These are phyloP conservation scores for Aleurites moluccanus DNA, from an alignment of 441 rosid species.

Conservation along the genomic window DNA sequence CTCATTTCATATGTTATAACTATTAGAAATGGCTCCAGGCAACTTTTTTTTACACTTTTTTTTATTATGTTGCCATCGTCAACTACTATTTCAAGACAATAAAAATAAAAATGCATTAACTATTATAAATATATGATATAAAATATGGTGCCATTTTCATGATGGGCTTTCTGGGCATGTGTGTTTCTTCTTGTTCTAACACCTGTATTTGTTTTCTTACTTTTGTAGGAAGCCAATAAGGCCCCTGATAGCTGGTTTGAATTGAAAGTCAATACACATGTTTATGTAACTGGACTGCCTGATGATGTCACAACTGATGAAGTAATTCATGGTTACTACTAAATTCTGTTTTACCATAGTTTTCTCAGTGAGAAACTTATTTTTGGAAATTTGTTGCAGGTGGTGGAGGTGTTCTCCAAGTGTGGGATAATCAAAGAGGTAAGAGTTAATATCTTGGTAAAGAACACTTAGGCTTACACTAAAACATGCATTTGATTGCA, in stretches of 20 bases:
- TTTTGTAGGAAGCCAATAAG: conserved; percentile 79
- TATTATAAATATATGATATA: neutral
- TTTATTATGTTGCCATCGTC: neutral
- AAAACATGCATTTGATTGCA: too few species aligned
- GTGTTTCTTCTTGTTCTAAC: neutral
- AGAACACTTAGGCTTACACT: neutral
- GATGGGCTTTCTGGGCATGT: neutral
- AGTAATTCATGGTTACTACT: conserved; percentile 48
- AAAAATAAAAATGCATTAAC: neutral
- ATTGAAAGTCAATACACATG: conserved; percentile 91
- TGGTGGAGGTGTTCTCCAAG: conserved; percentile 89
- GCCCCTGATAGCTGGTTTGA: conserved; percentile 98
- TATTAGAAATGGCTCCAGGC: neutral
- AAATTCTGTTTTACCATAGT: conserved; percentile 13
- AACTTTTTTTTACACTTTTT: neutral
- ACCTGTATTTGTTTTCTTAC: neutral
- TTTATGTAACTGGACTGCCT: conserved; percentile 91
- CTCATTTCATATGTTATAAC: neutral
- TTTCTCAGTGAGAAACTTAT: conserved; percentile 31
- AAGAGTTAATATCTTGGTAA: conserved; percentile 18
- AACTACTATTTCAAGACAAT: neutral
- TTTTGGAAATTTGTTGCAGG: conserved; percentile 43
- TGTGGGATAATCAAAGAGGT: conserved; percentile 99
- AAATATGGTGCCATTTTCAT: neutral
- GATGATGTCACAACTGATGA: conserved; percentile 82